Evolutionary conservation across 495 filamentous ascomycete genomes (phyloP), one percentile per base, ranked within the genome.

Genomic region (Astrothelium macrocarpum): DNA sequence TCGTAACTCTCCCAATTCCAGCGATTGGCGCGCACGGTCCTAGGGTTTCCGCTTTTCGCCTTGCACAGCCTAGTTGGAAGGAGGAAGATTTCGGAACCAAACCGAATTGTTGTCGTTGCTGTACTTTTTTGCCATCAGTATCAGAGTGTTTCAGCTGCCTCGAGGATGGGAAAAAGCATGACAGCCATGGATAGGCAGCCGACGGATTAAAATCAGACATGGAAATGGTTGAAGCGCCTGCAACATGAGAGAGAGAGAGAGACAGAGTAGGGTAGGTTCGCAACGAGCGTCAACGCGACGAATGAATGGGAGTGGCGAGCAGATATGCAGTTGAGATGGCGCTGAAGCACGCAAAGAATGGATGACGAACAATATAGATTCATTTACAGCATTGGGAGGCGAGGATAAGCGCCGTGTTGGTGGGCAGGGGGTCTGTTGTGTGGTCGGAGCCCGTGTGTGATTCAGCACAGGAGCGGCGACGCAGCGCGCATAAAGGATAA

Each of bases 81-180:
- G 20, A 29, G 0, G 11, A 56, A 56, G 29, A 28, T 26, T 20
- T 5, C n/a, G n/a, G 49, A 16, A 28, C 29, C 49, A 56, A 56
- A 9, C 49, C 25, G 25, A 56, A 29, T 28, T 56, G 12, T 29
- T 26, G 25, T 56, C 5, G 49, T n/a, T 28, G 49, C n/a, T 56
- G 49, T 25, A 56, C 29, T 12, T 56, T 56, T 56, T 56, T 56
- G 49, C 49, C 49, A 56, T 56, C 49, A 56, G 49, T 56, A 26
- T 28, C 49, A 56, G 49, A 56, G 2, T 25, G 49, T 56, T 12
- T 56, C 49, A 56, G 49, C 16, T 29, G 49, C 49, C 49, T 56
- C 49, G 49, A 29, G 25, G 49, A 20, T 20, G 29, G 29, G 23
- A 56, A 56, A 16, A n/a, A 20, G 29, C 10, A 25, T 29, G 49